A percentile compares a stretch with the other conserved stretches of the same genome.
Evolutionary conservation across 495 filamentous ascomycete species (phyloP).

Genomic region (Rhypophila decipiens): DNA sequence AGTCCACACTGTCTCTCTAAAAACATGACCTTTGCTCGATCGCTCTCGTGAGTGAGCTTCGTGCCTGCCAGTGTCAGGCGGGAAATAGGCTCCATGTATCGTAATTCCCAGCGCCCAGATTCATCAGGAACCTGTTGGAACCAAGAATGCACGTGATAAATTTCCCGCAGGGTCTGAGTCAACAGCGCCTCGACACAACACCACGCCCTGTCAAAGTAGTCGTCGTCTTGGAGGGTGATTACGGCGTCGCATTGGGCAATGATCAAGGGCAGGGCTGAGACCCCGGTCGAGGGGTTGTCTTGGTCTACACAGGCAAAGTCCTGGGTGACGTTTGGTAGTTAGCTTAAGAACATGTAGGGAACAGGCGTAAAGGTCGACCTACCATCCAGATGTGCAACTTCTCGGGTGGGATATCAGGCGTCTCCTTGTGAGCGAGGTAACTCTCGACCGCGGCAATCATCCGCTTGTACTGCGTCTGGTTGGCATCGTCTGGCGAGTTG

Average conservation of each 20-base stretch:
- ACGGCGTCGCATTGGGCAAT: conserved; percentile 21
- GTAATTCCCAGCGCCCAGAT: background rate
- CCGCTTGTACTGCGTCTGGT: conserved; percentile 16
- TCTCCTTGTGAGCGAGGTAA: conserved; percentile 13
- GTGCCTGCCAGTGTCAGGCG: conserved; percentile 10
- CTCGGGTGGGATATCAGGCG: conserved; percentile 8
- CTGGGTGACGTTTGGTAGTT: conserved; percentile 1
- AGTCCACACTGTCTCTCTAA: conserved; percentile 18
- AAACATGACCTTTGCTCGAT: conserved; percentile 21
- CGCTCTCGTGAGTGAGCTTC: conserved; percentile 15
- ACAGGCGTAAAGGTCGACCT: background rate
- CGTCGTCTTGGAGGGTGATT: conserved; percentile 16
- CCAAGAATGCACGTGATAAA: conserved; percentile 13
- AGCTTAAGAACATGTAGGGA: background rate
- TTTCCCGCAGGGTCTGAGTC: conserved; percentile 9
- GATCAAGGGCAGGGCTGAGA: conserved; percentile 18
- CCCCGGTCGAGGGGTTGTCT: conserved; percentile 15
- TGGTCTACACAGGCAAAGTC: conserved; percentile 24
- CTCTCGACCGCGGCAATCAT: conserved; percentile 15
- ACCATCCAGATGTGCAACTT: conserved; percentile 21
- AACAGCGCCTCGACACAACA: conserved; percentile 20
- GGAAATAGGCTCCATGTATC: conserved; percentile 3
- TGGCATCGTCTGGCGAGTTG: conserved; percentile 13
- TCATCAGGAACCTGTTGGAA: conserved; percentile 13
- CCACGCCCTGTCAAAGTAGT: conserved; percentile 17